Base-by-base conservation (phyloP, 2,329 filamentous ascomycete genomes). In the Phaeophleospora eucalypticola region DNA sequence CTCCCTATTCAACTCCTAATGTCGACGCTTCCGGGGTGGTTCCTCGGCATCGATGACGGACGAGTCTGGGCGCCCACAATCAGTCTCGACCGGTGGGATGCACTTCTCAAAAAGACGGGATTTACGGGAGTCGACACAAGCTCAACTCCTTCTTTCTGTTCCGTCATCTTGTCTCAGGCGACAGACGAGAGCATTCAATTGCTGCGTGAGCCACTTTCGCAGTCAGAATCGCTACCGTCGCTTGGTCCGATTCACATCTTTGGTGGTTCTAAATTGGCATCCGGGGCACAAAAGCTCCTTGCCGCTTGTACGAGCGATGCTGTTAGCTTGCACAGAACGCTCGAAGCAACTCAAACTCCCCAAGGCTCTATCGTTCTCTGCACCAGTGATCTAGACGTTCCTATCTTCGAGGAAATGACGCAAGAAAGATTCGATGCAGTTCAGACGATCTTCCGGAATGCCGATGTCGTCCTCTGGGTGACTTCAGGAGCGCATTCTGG, bases 91-190 rank as follows among this genome's bases (percentile, higher is more conserved):
- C 43, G 61, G 34, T 72, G 70, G 70, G 45, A 65, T 33, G 16
- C 18, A 2, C 24, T 60, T 8, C 53, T 72, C 37, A 34, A 42
- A 8, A 41, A 49, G 1, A 48, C 58, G 3, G 65, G 65, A 6
- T 69, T 68, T 44, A 60, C 64, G 8, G 65, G 63, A 1, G 36
- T 65, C 10, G 59, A 65, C 18, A 45, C 58, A 12, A 16, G 27
- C 36, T 20, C 50, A 24, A 36, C 29, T 2, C 10, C 38, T 12
- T 40, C 17, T 14, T 20, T 36, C 14, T 36, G 29, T 17, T 35
- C 36, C 12, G 17, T 53, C 2, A 37, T 47, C 29, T 24, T 17
- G 10, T 29, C 49, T 2, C 46, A 47, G n/a, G 46, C 50, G 6
- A 36, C 46, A 8, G 46, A 53, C 29, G 29, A 45, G 14, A 16